Evolutionary conservation across 2,329 filamentous ascomycete species (phyloP).

Genomic region (Diplodia corticola): DNA sequence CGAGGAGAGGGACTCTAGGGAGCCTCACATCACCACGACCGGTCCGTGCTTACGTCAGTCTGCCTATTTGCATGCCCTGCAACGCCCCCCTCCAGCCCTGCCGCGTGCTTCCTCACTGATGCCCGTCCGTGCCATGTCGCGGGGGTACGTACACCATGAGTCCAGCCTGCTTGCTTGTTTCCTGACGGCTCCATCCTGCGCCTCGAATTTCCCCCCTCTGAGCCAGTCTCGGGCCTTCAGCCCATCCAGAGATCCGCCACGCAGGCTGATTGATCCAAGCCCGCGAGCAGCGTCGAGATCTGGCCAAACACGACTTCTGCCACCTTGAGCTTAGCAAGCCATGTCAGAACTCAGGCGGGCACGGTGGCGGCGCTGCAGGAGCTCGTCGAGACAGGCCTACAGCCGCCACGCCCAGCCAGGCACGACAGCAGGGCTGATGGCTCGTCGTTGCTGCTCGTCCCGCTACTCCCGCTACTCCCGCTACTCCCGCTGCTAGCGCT

Average conservation of each 20-base stretch:
- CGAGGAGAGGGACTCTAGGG: neutral
- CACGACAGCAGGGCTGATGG: neutral
- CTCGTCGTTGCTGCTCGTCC: neutral
- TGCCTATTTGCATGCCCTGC: conserved; percentile 12
- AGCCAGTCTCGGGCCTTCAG: neutral
- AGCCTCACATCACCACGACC: conserved; percentile 14
- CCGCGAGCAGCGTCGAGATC: no score
- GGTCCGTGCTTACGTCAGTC: conserved; percentile 15
- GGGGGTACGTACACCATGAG: neutral
- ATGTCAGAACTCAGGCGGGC: conserved; percentile 6
- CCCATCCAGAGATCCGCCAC: neutral
- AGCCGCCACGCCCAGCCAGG: neutral
- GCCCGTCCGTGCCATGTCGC: neutral
- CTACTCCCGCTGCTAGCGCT: conserved; percentile 9
- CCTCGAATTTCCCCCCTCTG: neutral
- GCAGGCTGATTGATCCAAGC: no score
- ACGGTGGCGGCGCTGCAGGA: neutral
- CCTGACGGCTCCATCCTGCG: neutral
- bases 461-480: conserved; percentile 4
- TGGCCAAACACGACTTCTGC: neutral
- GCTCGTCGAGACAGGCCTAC: neutral
- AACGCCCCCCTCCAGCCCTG: neutral
- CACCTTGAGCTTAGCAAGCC: neutral
- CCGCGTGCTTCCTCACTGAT: neutral
- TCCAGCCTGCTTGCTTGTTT: neutral